phyloP scores from a whole-genome alignment of 2,329 filamentous ascomycete genomes.

The Lasiodiplodia gonubiensis region DNA sequence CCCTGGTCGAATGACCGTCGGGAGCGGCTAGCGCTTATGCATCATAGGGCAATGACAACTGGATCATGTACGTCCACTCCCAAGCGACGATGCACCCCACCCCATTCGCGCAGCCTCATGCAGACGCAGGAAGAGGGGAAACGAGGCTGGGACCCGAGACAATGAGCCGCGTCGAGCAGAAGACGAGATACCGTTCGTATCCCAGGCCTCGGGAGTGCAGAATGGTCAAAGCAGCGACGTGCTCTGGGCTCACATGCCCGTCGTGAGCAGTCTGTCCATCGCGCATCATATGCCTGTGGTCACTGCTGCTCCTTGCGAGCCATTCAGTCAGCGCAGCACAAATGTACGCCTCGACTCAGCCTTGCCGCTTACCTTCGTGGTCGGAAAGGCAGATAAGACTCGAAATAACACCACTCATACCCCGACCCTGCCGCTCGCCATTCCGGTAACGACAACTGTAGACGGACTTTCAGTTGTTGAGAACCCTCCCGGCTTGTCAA shows the following conservation, averaged over 20 bases:
- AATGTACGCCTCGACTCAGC: background rate
- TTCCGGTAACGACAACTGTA: background rate
- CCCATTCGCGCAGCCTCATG: background rate
- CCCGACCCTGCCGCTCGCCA: background rate
- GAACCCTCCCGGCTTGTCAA: background rate
- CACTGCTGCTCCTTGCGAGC: background rate
- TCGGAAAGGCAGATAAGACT: background rate
- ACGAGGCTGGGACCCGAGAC: background rate
- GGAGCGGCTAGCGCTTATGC: conserved; percentile 5
- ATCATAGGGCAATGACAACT: background rate
- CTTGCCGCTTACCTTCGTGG: background rate
- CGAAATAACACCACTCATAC: background rate
- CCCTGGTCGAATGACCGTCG: background rate
- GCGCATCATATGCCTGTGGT: background rate
- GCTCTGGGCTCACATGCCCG: background rate
- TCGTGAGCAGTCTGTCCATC: background rate
- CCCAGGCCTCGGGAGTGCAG: background rate
- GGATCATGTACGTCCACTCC: conserved; percentile 1
- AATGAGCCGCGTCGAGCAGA: background rate
- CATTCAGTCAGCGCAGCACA: background rate
- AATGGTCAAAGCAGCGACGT: background rate
- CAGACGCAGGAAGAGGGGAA: conserved; percentile 9
- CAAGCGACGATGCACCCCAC: background rate
- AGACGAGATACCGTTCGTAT: background rate
- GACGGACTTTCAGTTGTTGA: background rate